Base-by-base conservation (phyloP, 257 asterid species). In the Avicennia marina region DNA sequence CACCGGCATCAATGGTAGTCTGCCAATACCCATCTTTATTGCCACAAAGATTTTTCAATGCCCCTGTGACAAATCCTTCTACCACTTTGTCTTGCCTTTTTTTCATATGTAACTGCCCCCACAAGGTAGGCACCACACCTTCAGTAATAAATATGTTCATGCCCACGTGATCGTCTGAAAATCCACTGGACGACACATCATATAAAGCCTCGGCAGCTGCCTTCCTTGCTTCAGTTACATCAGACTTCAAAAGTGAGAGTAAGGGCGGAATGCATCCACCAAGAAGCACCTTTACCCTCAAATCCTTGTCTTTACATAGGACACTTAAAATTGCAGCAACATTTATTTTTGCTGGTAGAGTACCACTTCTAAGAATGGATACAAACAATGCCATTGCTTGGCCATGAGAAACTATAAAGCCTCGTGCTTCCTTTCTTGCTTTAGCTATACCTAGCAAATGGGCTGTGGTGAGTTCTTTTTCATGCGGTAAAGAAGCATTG, bases 221-320 rank as follows among this genome's bases (percentile, higher is more conserved):
- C 74, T 84, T 90, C 72, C 88, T 75, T 60, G 85, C 83, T 58
- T 86, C 97, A 31, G 56, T 69, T 42, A 75, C 76, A 56, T 77
- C 80, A 10, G 93, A 86, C 65, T 82, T 90, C 67, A 90, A 73
- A 67, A 90, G 79, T 13, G 88, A 71, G 50, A 90, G 88, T 47
- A 90, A 72, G 22, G 95, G 93, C 12, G 95, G 97, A 68, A 86
- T 69, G 70, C 95, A 90, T 60, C 97, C 97, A 48, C 97, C 95
- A 29, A 90, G 78, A 64, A 90, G 89, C 53, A 90, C 95, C 70
- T 84, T 90, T 56, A 84, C 62, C 65, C 95, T 67, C 65, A 90
- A 77, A 62, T 90, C 97, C 17, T 84, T 84, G 59, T 84, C 89
- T 68, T 70, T 86, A 46, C 95, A 81, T 57, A 90, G 73, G 58